A percentile compares a stretch with the other conserved stretches of the same genome.
Evolutionary conservation across 2,329 filamentous ascomycete genomes (phyloP).

Genomic region (Alternaria novae-zelandiae): DNA sequence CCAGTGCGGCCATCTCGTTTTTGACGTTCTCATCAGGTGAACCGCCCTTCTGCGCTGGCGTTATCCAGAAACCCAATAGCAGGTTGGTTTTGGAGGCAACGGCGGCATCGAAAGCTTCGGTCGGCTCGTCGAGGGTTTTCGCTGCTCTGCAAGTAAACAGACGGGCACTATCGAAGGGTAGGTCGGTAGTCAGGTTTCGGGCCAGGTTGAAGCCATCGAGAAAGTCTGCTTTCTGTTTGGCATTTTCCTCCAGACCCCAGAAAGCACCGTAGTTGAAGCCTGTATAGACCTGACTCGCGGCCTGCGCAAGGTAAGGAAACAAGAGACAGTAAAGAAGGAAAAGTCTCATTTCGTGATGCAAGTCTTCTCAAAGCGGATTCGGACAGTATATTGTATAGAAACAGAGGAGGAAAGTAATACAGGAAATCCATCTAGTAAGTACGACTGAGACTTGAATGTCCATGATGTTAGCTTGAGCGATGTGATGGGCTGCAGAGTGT

Average conservation of each 20-base stretch:
- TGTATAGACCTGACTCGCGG: constrained; percentile 26
- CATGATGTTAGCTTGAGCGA: neutral
- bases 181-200: constrained; percentile 42
- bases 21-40: constrained; percentile 50
- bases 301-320: constrained; percentile 6
- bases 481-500: neutral
- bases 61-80: constrained; percentile 43
- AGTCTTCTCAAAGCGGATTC: neutral
- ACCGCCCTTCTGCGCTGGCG: constrained; percentile 11
- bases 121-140: constrained; percentile 60
- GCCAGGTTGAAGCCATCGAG: constrained; percentile 29
- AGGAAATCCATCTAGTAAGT: neutral
- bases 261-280: constrained; percentile 41
- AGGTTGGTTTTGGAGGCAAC: constrained; percentile 41
- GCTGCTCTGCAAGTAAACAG: constrained; percentile 69
- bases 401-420: neutral
- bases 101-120: constrained; percentile 53
- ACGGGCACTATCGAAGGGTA: constrained; percentile 70
- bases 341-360: constrained; percentile 7
- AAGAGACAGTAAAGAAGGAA: neutral
- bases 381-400: neutral
- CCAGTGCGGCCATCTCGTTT: constrained; percentile 40
- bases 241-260: constrained; percentile 22
- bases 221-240: constrained; percentile 33
- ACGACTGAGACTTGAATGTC: neutral